Base-by-base conservation (phyloP, 768 basidiomycete species). In the Suillus hirtellus region DNA sequence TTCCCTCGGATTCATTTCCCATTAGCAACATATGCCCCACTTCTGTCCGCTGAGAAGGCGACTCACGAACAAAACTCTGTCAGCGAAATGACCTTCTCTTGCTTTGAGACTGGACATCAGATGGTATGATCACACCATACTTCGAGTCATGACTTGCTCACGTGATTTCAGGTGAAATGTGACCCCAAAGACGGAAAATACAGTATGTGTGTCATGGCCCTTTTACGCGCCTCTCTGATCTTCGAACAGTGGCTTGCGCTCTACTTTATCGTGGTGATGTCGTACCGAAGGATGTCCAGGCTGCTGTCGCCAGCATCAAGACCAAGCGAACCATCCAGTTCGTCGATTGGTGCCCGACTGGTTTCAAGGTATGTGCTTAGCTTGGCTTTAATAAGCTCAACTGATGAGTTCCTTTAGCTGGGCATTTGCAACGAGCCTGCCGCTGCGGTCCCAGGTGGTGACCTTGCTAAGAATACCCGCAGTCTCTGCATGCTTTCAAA, bases 1-100 rank as follows among this genome's bases (percentile, higher is more conserved):
- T 96, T 96, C 89, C 95, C 95, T 65, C 93, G 95, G 73, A 98
- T 99, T 68, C 96, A 99, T 77, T 99, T 98, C 89, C 96, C 96
- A 55, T 84, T 98, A 63, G 95, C 96, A 62, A 96, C 94, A 67
- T 98, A 92, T 75, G 94, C 96, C 2, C 96, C 96, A 44, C 89
- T 99, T 69, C 82, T 98, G 72, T 96, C 95, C n/a, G 87, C 88
- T 34, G 95, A 96, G 71, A 98, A 97, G 81, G 95, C 95, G 44
- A 86, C 85, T 70, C 96, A 99, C 73, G 96, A 99, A 77, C 92
- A 95, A 78, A 97, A 99, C 83, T 93, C 95, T 6, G 96, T 98
- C 42, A 87, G 93, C 53, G 96, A 99, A 72, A 98, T 99, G 95
- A 99, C 96, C 67, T 95, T 93, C 82, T 88, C 95, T 59, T 98